Evolutionary conservation across 441 rosid genomes (phyloP).

Genomic region (Syzygium malaccense): DNA sequence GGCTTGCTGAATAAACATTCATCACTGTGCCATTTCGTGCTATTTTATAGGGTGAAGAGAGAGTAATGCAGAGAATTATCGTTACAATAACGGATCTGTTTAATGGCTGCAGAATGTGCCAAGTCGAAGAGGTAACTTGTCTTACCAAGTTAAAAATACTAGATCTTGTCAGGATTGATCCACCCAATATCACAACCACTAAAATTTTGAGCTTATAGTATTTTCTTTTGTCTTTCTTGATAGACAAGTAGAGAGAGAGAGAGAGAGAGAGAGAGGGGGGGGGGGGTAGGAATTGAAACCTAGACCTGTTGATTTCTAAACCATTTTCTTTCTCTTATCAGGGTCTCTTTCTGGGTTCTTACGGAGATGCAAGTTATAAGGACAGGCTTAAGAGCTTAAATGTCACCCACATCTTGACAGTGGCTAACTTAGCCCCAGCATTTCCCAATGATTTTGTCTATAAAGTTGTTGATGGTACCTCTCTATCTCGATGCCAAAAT

Average conservation of each 20-base stretch:
- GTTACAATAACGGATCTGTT: not conserved
- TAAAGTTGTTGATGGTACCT: slow-evolving; percentile 1
- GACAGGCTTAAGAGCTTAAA: not conserved
- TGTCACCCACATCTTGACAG: not conserved
- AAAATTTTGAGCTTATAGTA: not conserved
- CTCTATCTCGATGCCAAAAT: not conserved
- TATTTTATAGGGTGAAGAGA: not conserved
- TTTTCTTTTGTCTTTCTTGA: not conserved
- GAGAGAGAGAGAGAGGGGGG: not conserved
- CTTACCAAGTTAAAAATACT: not conserved
- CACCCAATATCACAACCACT: not conserved
- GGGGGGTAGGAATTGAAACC: not conserved
- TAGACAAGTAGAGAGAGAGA: not conserved
- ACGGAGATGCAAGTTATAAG: slow-evolving; percentile 20
- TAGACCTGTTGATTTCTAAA: not conserved
- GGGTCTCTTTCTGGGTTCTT: slow-evolving; percentile 70
- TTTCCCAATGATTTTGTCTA: not conserved
- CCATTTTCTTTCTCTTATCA: not conserved
- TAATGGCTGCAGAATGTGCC: not conserved
- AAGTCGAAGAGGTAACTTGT: not conserved
- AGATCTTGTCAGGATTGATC: not conserved
- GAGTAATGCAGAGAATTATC: not conserved
- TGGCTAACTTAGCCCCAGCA: not conserved
- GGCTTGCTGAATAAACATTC: not conserved
- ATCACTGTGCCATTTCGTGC: not conserved